phyloP scores from a whole-genome alignment of 2,329 filamentous ascomycete genomes.

The Fusarium nurragi region DNA sequence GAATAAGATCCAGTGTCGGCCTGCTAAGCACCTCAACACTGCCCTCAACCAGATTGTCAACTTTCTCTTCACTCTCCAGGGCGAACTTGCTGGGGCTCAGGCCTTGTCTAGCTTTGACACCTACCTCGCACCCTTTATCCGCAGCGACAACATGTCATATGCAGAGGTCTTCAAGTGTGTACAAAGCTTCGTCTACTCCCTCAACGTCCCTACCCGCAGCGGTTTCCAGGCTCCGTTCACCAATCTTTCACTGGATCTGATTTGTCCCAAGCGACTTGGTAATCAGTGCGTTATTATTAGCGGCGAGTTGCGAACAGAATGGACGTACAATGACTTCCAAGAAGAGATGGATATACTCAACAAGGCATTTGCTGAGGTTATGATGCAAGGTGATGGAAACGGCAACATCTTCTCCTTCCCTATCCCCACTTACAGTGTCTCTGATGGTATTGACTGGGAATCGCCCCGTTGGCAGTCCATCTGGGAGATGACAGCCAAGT shows the following conservation, averaged over 20 bases:
- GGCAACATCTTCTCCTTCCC: slow-evolving; percentile 42
- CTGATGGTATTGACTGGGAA: slow-evolving; percentile 39
- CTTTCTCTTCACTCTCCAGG: slow-evolving; percentile 39
- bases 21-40: slow-evolving; percentile 39
- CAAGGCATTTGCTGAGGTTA: slow-evolving; percentile 40
- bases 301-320: slow-evolving; percentile 23
- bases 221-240: slow-evolving; percentile 42
- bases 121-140: slow-evolving; percentile 37
- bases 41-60: slow-evolving; percentile 42
- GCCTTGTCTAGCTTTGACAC: slow-evolving; percentile 40
- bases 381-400: slow-evolving; percentile 41
- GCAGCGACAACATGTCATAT: slow-evolving; percentile 31
- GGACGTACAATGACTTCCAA: slow-evolving; percentile 38
- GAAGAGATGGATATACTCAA: slow-evolving; percentile 42
- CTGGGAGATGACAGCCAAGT: slow-evolving; percentile 43
- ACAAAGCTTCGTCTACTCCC: slow-evolving; percentile 41
- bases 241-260: slow-evolving; percentile 35
- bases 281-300: slow-evolving; percentile 36
- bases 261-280: slow-evolving; percentile 30
- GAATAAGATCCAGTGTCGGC: slow-evolving; percentile 41
- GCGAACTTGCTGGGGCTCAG: slow-evolving; percentile 38
- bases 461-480: slow-evolving; percentile 38
- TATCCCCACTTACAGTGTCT: slow-evolving; percentile 39
- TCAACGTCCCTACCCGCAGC: slow-evolving; percentile 41
- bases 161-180: slow-evolving; percentile 39